phyloP scores from a whole-genome alignment of 2,329 filamentous ascomycete genomes.

The Paecilomyces formosus region DNA sequence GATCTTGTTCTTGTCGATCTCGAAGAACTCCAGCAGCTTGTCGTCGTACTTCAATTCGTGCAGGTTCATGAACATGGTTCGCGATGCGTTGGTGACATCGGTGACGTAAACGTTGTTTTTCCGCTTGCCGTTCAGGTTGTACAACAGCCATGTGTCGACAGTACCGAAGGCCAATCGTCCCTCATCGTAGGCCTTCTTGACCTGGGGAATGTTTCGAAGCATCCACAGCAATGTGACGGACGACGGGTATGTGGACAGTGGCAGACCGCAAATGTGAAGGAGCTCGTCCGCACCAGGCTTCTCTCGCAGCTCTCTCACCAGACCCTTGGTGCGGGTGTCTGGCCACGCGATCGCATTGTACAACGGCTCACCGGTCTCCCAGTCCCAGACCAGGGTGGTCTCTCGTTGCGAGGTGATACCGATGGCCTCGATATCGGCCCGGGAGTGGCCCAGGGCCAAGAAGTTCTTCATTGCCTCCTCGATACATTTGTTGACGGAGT shows the following conservation, averaged over 20 bases:
- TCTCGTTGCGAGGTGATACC: constrained; percentile 90
- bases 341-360: constrained; percentile 87
- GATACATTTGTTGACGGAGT: constrained; percentile 71
- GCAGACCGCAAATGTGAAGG: constrained; percentile 66
- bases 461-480: constrained; percentile 68
- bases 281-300: constrained; percentile 62
- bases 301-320: constrained; percentile 70
- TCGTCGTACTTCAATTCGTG: constrained; percentile 74
- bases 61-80: constrained; percentile 94
- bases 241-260: constrained; percentile 81
- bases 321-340: constrained; percentile 68
- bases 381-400: constrained; percentile 80
- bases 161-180: constrained; percentile 76
- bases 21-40: constrained; percentile 69
- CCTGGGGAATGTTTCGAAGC: constrained; percentile 61
- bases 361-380: constrained; percentile 68
- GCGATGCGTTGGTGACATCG: constrained; percentile 78
- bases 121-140: constrained; percentile 66
- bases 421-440: constrained; percentile 63
- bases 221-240: constrained; percentile 81
- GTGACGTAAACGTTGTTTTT: constrained; percentile 67
- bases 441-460: constrained; percentile 58
- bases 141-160: constrained; percentile 82
- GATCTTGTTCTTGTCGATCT: constrained; percentile 63
- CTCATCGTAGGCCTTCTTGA: constrained; percentile 67